Conservation (phyloP, 2,329 filamentous ascomycete species). For the Colletotrichum plurivorum region DNA sequence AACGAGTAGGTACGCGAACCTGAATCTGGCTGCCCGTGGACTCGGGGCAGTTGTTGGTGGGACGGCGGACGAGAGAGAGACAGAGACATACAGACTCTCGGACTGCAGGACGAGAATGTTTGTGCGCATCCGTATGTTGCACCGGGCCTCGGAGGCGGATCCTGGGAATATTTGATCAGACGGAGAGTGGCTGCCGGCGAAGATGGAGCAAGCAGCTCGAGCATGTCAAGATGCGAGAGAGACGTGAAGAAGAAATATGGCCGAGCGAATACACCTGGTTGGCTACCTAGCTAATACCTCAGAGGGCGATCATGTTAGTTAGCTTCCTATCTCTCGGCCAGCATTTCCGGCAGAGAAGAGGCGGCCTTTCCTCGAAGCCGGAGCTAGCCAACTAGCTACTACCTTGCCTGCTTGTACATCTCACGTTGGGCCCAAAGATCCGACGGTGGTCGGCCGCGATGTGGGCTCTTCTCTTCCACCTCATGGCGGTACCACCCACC, state of each 20-base stretch:
- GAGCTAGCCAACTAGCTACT: not conserved
- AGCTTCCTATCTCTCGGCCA: slow-evolving; percentile 1
- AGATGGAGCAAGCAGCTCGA: slow-evolving; percentile 4
- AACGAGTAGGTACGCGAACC: not conserved
- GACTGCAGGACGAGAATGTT: slow-evolving; percentile 4
- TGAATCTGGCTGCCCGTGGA: slow-evolving; percentile 19
- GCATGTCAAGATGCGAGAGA: slow-evolving; percentile 16
- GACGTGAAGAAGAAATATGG: slow-evolving; percentile 23
- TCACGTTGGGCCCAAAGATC: too few relatives aligned
- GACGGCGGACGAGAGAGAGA: not conserved
- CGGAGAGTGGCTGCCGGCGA: not conserved
- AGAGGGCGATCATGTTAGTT: slow-evolving; percentile 15
- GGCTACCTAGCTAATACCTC: too few relatives aligned
- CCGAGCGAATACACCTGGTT: not conserved
- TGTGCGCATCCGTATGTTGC: slow-evolving; percentile 7
- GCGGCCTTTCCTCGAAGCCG: not conserved
- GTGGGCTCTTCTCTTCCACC: not conserved
- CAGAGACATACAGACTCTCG: not conserved
- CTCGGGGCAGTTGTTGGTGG: not conserved
- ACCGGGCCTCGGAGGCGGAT: slow-evolving; percentile 5
- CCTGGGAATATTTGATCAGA: slow-evolving; percentile 7
- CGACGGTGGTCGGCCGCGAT: slow-evolving; percentile 14
- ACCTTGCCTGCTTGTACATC: not conserved
- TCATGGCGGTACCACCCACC: slow-evolving; percentile 24
- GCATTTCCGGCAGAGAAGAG: not conserved